phyloP scores from a whole-genome alignment of 768 basidiomycete genomes.

The Boletus tomentosulus region DNA sequence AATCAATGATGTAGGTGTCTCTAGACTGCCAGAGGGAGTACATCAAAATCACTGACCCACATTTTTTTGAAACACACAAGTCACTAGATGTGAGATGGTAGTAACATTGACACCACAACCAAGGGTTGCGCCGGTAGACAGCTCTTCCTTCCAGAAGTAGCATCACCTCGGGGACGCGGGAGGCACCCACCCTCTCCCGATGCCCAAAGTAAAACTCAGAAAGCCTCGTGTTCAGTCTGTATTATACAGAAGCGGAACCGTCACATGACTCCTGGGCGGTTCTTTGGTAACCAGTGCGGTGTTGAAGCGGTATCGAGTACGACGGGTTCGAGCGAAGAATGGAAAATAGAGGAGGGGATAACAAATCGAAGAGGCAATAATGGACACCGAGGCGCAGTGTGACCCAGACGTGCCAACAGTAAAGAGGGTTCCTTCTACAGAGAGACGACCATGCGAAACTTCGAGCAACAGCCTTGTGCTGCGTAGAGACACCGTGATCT shows the following conservation, averaged over 20 bases:
- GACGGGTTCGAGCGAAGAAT: conserved; percentile 19
- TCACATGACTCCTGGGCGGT: conserved; percentile 8
- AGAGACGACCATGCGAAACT: conserved; percentile 8
- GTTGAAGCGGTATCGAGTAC: conserved; percentile 18
- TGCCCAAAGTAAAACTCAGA: conserved; percentile 8
- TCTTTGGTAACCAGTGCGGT: conserved; percentile 9
- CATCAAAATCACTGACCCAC: background rate
- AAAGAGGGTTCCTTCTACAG: conserved; percentile 31
- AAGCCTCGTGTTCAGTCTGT: conserved; percentile 18
- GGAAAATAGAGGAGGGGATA: conserved; percentile 16
- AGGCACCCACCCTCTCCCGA: conserved; percentile 19
- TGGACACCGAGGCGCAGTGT: conserved; percentile 33
- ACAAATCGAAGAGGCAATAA: conserved; percentile 12
- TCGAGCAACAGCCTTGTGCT: conserved; percentile 9
- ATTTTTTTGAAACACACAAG: background rate
- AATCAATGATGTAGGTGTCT: background rate
- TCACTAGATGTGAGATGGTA: background rate
- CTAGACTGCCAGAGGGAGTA: background rate
- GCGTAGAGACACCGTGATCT: conserved; percentile 2
- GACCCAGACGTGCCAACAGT: conserved; percentile 32
- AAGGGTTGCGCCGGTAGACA: conserved; percentile 11
- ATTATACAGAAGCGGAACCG: conserved; percentile 10
- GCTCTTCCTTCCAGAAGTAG: conserved; percentile 22
- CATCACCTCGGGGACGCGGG: conserved; percentile 31
- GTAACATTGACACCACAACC: conserved; percentile 6